A percentile compares a stretch with the other conserved stretches of the same genome.
These are phyloP conservation scores for Salix brachista DNA, from an alignment of 345 rosid species.

Conservation along the genomic window DNA sequence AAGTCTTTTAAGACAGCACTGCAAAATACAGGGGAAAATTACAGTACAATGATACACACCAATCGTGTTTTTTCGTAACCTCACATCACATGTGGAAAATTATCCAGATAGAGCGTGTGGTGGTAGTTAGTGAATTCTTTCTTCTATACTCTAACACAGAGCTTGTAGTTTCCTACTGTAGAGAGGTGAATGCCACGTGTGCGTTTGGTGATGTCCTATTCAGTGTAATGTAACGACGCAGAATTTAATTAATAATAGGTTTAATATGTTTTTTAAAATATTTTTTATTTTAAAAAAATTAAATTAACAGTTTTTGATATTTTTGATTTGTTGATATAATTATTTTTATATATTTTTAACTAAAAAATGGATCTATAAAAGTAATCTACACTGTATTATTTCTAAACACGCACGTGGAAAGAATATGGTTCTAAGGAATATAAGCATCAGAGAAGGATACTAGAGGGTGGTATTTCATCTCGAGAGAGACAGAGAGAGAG, in stretches of 20 bases:
- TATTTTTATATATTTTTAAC: too few species aligned
- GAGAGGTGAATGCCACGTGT: constrained; percentile 12
- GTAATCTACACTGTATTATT: too few species aligned
- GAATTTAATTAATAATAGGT: too few species aligned
- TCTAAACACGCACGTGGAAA: neutral
- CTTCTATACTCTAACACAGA: too few species aligned
- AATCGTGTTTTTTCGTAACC: neutral
- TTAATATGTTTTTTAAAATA: too few species aligned
- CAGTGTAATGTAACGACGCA: constrained; percentile 2
- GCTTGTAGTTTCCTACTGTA: neutral
- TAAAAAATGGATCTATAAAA: too few species aligned
- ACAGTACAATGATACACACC: neutral
- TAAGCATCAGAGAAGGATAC: neutral
- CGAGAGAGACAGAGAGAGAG: neutral
- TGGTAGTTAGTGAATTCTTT: neutral
- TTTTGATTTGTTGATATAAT: too few species aligned
- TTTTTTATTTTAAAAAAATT: too few species aligned
- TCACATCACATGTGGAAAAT: neutral
- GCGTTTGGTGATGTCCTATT: neutral
- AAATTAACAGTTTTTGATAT: too few species aligned
- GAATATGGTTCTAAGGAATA: constrained; percentile 23
- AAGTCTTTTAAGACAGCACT: constrained; percentile 23
- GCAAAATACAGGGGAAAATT: neutral
- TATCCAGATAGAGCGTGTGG: neutral
- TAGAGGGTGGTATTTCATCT: neutral